Conservation (phyloP, 2,329 filamentous ascomycete species). For the Bipolaris gigantea region DNA sequence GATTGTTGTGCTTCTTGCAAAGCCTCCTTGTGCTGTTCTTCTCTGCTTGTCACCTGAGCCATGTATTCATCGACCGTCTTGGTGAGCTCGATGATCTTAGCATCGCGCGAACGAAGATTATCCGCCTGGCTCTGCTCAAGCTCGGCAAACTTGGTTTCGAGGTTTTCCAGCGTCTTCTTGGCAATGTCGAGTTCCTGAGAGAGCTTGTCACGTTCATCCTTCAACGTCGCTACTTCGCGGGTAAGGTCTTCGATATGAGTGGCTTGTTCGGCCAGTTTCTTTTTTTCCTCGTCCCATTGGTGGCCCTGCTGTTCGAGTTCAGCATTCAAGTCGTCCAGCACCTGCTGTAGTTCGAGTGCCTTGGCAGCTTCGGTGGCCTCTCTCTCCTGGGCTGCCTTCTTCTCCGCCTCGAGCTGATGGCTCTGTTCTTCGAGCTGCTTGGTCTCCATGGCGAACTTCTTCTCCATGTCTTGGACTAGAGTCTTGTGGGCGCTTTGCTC, state of each 20-base stretch:
- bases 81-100: conserved; percentile 34
- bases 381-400: conserved; percentile 34
- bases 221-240: conserved; percentile 26
- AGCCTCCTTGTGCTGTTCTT: conserved; percentile 27
- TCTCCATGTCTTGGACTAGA: conserved; percentile 40
- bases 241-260: conserved; percentile 32
- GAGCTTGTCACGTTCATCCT: conserved; percentile 31
- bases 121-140: conserved; percentile 36
- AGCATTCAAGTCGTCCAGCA: conserved; percentile 39
- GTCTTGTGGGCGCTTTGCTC: conserved; percentile 28
- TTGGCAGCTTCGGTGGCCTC: conserved; percentile 37
- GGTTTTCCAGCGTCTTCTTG: conserved; percentile 27
- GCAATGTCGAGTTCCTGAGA: conserved; percentile 26
- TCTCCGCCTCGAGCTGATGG: conserved; percentile 38
- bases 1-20: conserved; percentile 30
- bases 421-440: conserved; percentile 38
- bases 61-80: conserved; percentile 31
- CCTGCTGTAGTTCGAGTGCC: conserved; percentile 40
- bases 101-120: conserved; percentile 31
- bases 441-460: conserved; percentile 40
- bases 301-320: conserved; percentile 41
- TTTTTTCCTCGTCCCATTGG: conserved; percentile 43
- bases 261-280: conserved; percentile 39
- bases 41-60: conserved; percentile 23
- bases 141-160: conserved; percentile 33